phyloP scores from a whole-genome alignment of 2,329 filamentous ascomycete species.

The Phialemoniopsis sp. region DNA sequence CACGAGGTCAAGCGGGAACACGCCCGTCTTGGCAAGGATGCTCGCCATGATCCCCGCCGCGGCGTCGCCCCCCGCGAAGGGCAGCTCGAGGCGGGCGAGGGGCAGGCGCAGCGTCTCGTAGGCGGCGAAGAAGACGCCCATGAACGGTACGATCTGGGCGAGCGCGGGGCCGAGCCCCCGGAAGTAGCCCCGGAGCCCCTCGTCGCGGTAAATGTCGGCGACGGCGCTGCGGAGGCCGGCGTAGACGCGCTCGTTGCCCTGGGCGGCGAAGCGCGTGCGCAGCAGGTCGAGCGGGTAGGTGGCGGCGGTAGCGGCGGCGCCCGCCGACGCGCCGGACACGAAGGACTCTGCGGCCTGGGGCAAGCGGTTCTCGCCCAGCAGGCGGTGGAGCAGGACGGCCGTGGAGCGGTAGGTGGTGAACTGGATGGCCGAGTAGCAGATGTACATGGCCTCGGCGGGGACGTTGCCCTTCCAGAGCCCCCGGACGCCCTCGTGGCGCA shows the following conservation, averaged over 20 bases:
- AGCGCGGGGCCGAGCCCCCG: constrained; percentile 78
- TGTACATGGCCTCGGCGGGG: constrained; percentile 89
- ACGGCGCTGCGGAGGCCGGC: constrained; percentile 64
- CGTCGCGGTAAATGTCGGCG: constrained; percentile 66
- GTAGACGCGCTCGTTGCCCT: constrained; percentile 77
- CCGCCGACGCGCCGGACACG: constrained; percentile 76
- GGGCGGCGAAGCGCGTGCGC: constrained; percentile 93
- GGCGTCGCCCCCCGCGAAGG: constrained; percentile 73
- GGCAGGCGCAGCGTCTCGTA: constrained; percentile 74
- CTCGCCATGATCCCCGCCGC: constrained; percentile 77
- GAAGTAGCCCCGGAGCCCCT: constrained; percentile 81
- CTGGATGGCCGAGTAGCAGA: constrained; percentile 84
- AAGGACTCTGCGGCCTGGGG: constrained; percentile 74
- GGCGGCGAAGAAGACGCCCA: constrained; percentile 91
- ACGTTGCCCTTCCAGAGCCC: constrained; percentile 98
- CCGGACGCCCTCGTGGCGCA: constrained; percentile 76
- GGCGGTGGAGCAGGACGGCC: constrained; percentile 60
- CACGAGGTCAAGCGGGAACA: constrained; percentile 91
- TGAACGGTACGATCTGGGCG: constrained; percentile 88
- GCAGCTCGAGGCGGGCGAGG: constrained; percentile 50
- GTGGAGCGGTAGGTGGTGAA: constrained; percentile 83
- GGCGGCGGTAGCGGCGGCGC: constrained; percentile 72
- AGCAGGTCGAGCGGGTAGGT: constrained; percentile 95
- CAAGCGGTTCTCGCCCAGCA: constrained; percentile 35
- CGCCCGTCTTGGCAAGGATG: constrained; percentile 77